Percentiles rank a stretch among this genome's conserved stretches.
Conservation (phyloP, 768 basidiomycete species). For the Phanerodontia chrysosporium region DNA sequence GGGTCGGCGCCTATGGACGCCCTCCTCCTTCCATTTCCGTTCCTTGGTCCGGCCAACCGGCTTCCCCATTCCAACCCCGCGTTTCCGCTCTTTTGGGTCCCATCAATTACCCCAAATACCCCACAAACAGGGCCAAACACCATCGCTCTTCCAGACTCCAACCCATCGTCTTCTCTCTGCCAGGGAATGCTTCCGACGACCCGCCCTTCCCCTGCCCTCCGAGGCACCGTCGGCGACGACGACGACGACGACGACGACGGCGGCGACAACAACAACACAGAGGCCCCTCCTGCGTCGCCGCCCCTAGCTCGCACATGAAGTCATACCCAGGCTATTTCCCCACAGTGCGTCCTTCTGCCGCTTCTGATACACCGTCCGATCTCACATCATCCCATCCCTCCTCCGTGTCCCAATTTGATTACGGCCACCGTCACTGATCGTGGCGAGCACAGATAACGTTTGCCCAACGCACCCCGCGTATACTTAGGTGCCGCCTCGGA, state of each 20-base stretch:
- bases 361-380: background rate
- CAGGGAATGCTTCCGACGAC: slow-evolving; percentile 2
- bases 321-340: background rate
- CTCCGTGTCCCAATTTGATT: background rate
- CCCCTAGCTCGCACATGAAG: background rate
- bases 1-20: background rate
- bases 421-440: background rate
- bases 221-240: background rate
- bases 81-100: slow-evolving; percentile 11
- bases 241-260: no score
- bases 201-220: background rate
- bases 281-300: background rate
- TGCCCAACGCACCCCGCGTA: background rate
- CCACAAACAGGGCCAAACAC: slow-evolving; percentile 9
- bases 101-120: slow-evolving; percentile 15
- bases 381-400: background rate
- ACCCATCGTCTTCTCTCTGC: background rate
- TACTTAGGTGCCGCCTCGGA: background rate
- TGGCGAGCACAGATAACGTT: background rate
- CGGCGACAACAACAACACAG: no score
- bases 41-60: slow-evolving; percentile 9
- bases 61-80: slow-evolving; percentile 7
- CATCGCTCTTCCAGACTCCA: background rate
- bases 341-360: background rate
- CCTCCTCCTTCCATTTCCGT: background rate